phyloP scores from a whole-genome alignment of 805 yeast species.

The Saturnispora mendoncae region DNA sequence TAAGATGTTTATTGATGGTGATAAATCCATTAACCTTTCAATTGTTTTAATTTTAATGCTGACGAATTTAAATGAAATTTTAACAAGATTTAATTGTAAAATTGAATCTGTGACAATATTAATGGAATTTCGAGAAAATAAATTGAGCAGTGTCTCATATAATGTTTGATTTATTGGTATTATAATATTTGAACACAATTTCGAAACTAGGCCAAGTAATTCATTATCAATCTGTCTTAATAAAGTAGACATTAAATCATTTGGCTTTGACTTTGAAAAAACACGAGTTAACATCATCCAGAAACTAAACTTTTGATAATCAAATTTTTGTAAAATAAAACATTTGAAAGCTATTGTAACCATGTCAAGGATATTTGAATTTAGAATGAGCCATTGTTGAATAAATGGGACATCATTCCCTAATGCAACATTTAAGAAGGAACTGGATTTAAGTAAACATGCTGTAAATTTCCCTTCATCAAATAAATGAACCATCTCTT shows the following conservation, averaged over 20 bases:
- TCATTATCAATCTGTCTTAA: not conserved
- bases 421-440: no score
- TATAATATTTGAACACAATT: not conserved
- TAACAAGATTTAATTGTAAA: constrained; percentile 19
- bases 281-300: not conserved
- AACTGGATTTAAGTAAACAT: not conserved
- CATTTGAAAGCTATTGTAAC: not conserved
- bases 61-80: constrained; percentile 17
- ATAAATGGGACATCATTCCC: no score
- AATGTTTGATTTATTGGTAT: not conserved
- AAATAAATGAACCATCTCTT: not conserved
- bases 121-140: not conserved
- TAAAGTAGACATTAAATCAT: not conserved
- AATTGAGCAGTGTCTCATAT: not conserved
- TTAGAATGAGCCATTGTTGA: not conserved
- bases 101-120: not conserved
- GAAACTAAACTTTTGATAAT: not conserved
- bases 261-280: not conserved
- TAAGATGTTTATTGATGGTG: no score
- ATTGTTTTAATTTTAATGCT: constrained; percentile 17
- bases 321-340: not conserved
- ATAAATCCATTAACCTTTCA: constrained; percentile 11
- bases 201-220: not conserved
- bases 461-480: not conserved
- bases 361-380: not conserved